phyloP scores from a whole-genome alignment of 2,329 filamentous ascomycete genomes.

The Coniochaeta pulveracea region DNA sequence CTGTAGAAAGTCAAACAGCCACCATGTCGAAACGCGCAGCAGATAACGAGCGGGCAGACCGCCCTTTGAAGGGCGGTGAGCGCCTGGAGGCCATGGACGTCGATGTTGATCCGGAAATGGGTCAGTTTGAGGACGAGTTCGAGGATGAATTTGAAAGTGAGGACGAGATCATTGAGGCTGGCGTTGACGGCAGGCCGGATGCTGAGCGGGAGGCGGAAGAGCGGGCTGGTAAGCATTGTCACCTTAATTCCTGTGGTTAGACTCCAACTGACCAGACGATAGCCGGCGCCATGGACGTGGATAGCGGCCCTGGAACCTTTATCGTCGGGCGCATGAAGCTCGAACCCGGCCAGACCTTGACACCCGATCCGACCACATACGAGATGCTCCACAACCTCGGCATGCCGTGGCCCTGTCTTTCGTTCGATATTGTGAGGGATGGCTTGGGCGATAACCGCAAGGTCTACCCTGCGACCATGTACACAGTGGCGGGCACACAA shows the following conservation, averaged over 20 bases:
- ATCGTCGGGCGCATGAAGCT: constrained; percentile 91
- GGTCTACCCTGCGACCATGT: constrained; percentile 91
- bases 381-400: constrained; percentile 94
- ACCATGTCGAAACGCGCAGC: constrained; percentile 51
- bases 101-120: constrained; percentile 49
- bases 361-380: constrained; percentile 89
- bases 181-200: constrained; percentile 85
- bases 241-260: not conserved
- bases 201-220: constrained; percentile 88
- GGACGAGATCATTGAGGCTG: constrained; percentile 88
- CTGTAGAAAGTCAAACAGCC: not conserved
- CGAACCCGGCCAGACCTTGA: constrained; percentile 78
- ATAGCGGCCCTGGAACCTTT: constrained; percentile 69
- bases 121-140: constrained; percentile 92
- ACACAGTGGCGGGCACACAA: constrained; percentile 90
- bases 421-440: constrained; percentile 86
- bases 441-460: constrained; percentile 78
- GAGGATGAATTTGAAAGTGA: constrained; percentile 81
- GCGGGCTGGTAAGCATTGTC: constrained; percentile 46
- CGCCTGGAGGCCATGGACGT: constrained; percentile 57
- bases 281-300: constrained; percentile 76
- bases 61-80: constrained; percentile 47
- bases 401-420: constrained; percentile 93
- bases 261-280: not conserved
- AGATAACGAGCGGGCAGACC: constrained; percentile 32